Base-by-base conservation (phyloP, 441 rosid species). In the Populus hybrid region DNA sequence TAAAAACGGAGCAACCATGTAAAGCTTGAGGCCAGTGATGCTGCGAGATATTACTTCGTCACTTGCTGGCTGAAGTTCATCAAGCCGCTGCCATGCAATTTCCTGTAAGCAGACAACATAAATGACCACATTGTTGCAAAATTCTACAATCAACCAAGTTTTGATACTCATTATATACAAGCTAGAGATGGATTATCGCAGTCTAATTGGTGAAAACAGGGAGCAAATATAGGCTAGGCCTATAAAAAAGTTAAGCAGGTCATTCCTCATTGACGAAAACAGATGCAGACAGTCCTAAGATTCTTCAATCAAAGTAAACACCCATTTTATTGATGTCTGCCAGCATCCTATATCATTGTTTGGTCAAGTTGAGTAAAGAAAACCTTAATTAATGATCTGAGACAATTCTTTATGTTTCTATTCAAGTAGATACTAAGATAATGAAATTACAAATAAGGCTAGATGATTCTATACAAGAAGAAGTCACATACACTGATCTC, bases 1-100 rank as follows among this genome's bases (percentile, higher is more conserved):
- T 82, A 96, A 88, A 84, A 96, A 96, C 21, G 98, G 99, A 67
- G 99, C 88, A 80, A 94, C 98, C 99, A 94, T 94, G 80, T 96
- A 96, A 78, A 96, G 91, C 89, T 94, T 96, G 70, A 93, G 90
- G 77, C 98, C 98, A 74, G 93, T 87, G 83, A 86, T 78, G 75
- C 98, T 89, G 75, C 90, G 99, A 80, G 98, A 88, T 85, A 96
- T 94, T 68, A 96, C 97, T 68, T 89, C 91, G 64, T 80, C 86
- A 79, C 83, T 91, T 79, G 89, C 93, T 64, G 98, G 91, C 77
- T 81, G 91, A 83, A 94, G 97, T 31, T 94, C 96, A 85, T 96
- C 98, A 69, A 94, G 88, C 20, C 94, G 88, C 31, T 92, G 98
- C 98, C 98, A 96, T 73, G 98, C 86, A 83, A 96, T 96, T 90